Percentiles rank a stretch among this genome's conserved stretches.
These are phyloP conservation scores for Candida sonorensis DNA, from an alignment of 805 yeast species.

Conservation along the genomic window DNA sequence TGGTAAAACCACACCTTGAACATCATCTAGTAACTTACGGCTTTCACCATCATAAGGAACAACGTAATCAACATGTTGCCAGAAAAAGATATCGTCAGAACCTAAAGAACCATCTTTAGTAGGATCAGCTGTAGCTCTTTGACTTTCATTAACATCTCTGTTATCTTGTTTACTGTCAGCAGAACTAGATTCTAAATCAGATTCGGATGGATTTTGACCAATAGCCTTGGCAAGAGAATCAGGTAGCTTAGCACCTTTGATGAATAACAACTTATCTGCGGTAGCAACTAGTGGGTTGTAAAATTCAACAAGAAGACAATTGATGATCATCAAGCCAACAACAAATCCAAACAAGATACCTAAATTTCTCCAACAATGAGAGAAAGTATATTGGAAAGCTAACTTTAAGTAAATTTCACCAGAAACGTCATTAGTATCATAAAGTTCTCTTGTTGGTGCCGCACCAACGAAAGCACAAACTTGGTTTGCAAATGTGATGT, in stretches of 20 bases:
- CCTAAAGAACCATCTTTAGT: conserved; percentile 21
- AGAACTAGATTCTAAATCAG: too few relatives aligned
- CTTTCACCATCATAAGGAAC: conserved; percentile 40
- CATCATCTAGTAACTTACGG: conserved; percentile 35
- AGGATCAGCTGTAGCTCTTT: conserved; percentile 9
- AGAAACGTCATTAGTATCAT: conserved; percentile 30
- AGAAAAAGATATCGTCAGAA: conserved; percentile 45
- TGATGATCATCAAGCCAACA: conserved; percentile 31
- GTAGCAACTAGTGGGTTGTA: conserved; percentile 22
- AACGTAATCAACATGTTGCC: conserved; percentile 56
- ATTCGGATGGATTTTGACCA: too few relatives aligned
- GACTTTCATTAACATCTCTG: conserved; percentile 32
- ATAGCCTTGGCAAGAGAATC: too few relatives aligned
- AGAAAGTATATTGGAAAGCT: conserved; percentile 44
- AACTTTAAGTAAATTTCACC: conserved; percentile 43
- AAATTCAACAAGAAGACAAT: conserved; percentile 25
- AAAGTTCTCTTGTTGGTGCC: too few relatives aligned
- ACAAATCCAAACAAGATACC: conserved; percentile 44
- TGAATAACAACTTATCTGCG: conserved; percentile 44
- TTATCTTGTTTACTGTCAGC: too few relatives aligned
- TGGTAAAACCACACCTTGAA: conserved; percentile 41
- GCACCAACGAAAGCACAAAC: conserved; percentile 42
- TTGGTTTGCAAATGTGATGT: conserved; percentile 41
- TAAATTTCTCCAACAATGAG: conserved; percentile 75
- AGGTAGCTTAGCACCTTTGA: conserved; percentile 38